These are phyloP conservation scores for Cryptococcus floricola DNA, from an alignment of 1,284 basidiomycete genomes.

Conservation along the genomic window DNA sequence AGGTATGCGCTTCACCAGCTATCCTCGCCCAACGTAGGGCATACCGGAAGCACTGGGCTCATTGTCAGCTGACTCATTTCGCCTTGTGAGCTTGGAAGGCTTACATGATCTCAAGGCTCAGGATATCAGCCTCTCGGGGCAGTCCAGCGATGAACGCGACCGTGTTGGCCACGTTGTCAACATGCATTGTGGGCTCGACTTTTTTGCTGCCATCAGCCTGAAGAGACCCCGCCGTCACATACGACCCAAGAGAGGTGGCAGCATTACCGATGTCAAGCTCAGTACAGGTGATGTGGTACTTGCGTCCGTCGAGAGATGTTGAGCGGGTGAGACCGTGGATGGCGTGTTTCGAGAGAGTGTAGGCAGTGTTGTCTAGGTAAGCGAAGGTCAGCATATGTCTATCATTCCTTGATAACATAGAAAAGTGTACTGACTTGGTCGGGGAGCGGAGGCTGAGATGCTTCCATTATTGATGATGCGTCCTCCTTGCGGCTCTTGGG, in stretches of 20 bases:
- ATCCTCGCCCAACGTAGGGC: constrained; percentile 64
- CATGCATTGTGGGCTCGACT: constrained; percentile 55
- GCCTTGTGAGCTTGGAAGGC: constrained; percentile 37
- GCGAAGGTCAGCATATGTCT: constrained; percentile 35
- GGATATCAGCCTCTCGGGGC: constrained; percentile 64
- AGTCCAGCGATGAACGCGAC: constrained; percentile 67
- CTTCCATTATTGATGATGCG: constrained; percentile 82
- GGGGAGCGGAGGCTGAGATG: constrained; percentile 67
- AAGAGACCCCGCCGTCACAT: constrained; percentile 53
- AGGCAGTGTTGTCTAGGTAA: constrained; percentile 49
- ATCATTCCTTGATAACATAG: not conserved
- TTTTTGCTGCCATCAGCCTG: constrained; percentile 65
- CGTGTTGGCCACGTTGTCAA: constrained; percentile 63
- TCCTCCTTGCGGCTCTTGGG: constrained; percentile 67
- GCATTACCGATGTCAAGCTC: constrained; percentile 81
- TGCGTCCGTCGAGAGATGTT: constrained; percentile 69
- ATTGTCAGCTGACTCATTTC: not conserved
- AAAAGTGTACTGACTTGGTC: constrained; percentile 51
- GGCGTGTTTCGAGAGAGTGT: constrained; percentile 74
- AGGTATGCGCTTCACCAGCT: constrained; percentile 14
- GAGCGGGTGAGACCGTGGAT: constrained; percentile 69
- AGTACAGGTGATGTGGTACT: constrained; percentile 67
- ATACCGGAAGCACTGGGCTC: constrained; percentile 54
- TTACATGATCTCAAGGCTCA: constrained; percentile 62
- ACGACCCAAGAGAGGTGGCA: constrained; percentile 57